Evolutionary conservation across 768 basidiomycete species (phyloP).

Genomic region (Rubroboletus satanas): DNA sequence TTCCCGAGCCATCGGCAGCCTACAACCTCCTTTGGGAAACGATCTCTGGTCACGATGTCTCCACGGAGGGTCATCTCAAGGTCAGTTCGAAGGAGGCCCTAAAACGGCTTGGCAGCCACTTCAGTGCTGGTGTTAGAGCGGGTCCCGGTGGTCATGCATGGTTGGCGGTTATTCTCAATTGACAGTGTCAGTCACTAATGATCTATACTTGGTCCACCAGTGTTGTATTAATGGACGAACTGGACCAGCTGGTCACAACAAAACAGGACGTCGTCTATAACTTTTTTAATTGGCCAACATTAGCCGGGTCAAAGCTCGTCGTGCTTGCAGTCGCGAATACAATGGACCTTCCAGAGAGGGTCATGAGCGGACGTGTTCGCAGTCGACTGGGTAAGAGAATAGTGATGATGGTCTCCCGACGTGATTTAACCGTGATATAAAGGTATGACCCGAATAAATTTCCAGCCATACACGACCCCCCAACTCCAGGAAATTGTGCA

Average conservation of each 20-base stretch:
- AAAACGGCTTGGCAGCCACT: constrained; percentile 72
- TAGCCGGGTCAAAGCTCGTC: constrained; percentile 81
- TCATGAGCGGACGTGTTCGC: constrained; percentile 87
- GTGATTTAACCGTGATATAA: background rate
- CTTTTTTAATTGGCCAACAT: constrained; percentile 99
- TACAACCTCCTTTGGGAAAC: constrained; percentile 92
- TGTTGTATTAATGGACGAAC: constrained; percentile 96
- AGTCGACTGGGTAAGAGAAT: constrained; percentile 74
- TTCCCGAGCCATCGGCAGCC: constrained; percentile 90
- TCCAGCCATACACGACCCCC: constrained; percentile 76
- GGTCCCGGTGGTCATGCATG: constrained; percentile 87
- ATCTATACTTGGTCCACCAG: constrained; percentile 37
- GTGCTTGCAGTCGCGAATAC: constrained; percentile 98
- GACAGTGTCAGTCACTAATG: background rate
- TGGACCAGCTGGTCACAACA: constrained; percentile 92
- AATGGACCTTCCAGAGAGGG: constrained; percentile 95
- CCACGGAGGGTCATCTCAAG: constrained; percentile 57
- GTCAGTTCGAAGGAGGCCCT: constrained; percentile 80
- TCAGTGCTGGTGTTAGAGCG: constrained; percentile 55
- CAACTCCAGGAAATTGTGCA: constrained; percentile 85
- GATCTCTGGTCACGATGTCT: constrained; percentile 74
- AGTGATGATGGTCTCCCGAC: background rate
- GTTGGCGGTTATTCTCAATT: constrained; percentile 42
- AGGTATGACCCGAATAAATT: constrained; percentile 92
- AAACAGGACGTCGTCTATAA: constrained; percentile 99